Evolutionary conservation across 176 grass and related monocot genomes (phyloP), one percentile per base, ranked within the genome.

Genomic region (Calamus simplicifolius): DNA sequence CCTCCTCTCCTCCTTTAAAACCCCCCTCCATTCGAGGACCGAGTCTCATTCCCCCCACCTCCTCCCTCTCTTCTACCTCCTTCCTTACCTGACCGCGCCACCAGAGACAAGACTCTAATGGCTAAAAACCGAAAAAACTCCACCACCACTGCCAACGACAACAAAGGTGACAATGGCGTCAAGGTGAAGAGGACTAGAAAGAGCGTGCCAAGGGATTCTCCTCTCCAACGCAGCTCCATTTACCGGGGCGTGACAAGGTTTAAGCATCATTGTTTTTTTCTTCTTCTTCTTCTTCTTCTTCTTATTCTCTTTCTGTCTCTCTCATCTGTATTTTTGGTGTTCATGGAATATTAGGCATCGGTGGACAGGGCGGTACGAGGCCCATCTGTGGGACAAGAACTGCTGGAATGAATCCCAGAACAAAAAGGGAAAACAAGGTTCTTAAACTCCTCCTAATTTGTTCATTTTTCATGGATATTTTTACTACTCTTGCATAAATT

Each of bases 351-450:
- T 60, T 60, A 95, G 89, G 85, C 89, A 95, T 75, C 66, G 89
- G 18, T 95, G 89, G 89, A 95, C 89, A 25, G 89, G 89, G 19
- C 58, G 89, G 69, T 89, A 75, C 81, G 89, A 95, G 89, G 89
- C 89, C n/a, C 89, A 95, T 78, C 68, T 89, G 65, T 89, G 89
- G 89, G 89, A 95, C 80, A 95, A 95, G 76, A 78, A 75, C 71
- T 88, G 76, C 76, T 89, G 89, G 89, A 95, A 95, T 63, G 89
- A 89, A 63, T 72, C 85, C 35, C 89, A 95, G 79, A 95, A 78
- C 79, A 95, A 95, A 79, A 95, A 95, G 69, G 89, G 89, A 56
- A 95, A 89, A 62, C 89, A 95, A 89, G 89, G 89, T 95, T 69
- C 4, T 4, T 18, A 17, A 10, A 69, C 10, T 18, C n/a, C 23